Percentiles rank a stretch among this genome's conserved stretches.
phyloP scores from a whole-genome alignment of 169 alveolate genomes.

The Plasmodium gonderi region DNA sequence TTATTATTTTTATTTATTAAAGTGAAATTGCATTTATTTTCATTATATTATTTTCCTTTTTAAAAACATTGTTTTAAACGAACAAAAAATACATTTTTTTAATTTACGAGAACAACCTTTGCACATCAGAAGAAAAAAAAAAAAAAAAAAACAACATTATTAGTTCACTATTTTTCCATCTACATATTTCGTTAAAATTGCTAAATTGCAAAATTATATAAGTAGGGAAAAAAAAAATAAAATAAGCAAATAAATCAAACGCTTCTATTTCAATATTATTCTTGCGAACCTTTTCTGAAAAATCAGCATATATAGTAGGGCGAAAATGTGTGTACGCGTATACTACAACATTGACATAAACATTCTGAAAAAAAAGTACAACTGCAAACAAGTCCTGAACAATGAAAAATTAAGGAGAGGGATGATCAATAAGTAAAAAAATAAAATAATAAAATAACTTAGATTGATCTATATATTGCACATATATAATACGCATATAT shows the following conservation, averaged over 20 bases:
- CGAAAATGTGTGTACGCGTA: slow-evolving; percentile 57
- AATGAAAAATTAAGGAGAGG: slow-evolving; percentile 40
- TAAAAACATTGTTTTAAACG: not conserved
- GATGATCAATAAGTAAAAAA: slow-evolving; percentile 32
- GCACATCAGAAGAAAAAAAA: not conserved
- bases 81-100: not conserved
- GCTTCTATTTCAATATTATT: not conserved
- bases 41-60: not conserved
- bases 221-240: no score
- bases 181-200: not conserved
- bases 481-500: not conserved
- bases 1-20: not conserved
- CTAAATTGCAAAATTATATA: not conserved
- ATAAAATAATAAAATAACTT: not conserved
- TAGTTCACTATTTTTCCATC: not conserved
- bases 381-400: slow-evolving; percentile 23
- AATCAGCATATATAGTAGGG: not conserved
- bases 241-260: no score
- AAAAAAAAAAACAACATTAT: not conserved
- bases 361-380: slow-evolving; percentile 20
- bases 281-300: not conserved
- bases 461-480: not conserved
- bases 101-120: not conserved
- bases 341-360: slow-evolving; percentile 29
- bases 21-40: not conserved